Evolutionary conservation across 1,139 yeast genomes (phyloP), one percentile per base, ranked within the genome.

Genomic region (Pichiaceae sp.): DNA sequence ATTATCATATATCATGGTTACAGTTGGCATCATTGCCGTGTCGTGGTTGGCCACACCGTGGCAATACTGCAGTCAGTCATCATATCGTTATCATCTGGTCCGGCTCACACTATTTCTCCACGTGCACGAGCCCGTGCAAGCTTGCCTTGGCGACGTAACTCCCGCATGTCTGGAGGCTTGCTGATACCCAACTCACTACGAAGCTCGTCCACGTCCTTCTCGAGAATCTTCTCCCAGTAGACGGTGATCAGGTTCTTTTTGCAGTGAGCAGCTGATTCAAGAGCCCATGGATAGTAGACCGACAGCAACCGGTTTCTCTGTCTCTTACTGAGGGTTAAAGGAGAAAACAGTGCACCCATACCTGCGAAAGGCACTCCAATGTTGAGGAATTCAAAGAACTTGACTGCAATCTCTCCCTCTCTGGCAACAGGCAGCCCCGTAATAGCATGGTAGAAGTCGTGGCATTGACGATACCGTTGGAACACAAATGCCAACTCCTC

Each of bases 361-460:
- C 95, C 95, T 8, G 96, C 89, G 93, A 93, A 89, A 16, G 97
- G 97, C 34, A 93, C 75, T 2, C 96, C 95, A 42, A 91, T 73
- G 56, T 91, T 91, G 57, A 91, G 82, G 54, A 78, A 94, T 59
- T 91, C 99, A 49, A 93, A 77, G 20, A 89, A 83, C 59, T 91
- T 91, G 19, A 91, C 83, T 0, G 96, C 86, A 36, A 91, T 82
- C 55, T 91, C 99, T 15, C 98, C 99, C 53, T 91, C 98, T 48
- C 93, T 76, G 30, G 84, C 80, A 31, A 89, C 84, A 0, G 97
- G 97, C 37, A 86, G 68, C 7, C 95, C 93, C 0, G 95, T 82
- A 29, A 91, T 69, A 2, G 97, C 86, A 57, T 91, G 99, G 54
- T 87, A 91, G 52, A 91, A 91, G 57, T 91, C 99, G 52, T 91